Base-by-base conservation (phyloP, 345 rosid species). In the Eucalyptus erythrocorys region DNA sequence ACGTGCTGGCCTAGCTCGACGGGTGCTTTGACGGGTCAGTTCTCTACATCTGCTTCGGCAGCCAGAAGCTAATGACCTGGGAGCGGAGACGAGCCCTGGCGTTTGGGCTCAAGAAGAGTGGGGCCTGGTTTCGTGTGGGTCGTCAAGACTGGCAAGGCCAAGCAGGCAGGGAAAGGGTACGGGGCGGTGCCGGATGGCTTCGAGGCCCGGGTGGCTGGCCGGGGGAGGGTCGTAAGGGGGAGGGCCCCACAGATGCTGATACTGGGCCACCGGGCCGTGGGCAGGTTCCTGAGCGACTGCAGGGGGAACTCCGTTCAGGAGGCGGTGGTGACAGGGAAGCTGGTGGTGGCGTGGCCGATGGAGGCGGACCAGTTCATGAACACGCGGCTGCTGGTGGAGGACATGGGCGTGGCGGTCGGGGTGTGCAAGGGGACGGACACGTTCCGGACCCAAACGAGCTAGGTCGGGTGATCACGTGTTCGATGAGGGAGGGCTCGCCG, bases 291-390 rank as follows among this genome's bases (percentile, higher is more conserved):
- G 91, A 95, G 93, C 88, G 96, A 96, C 16, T 95, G 96, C 51
- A 95, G 98, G 13, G 94, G 98, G 97, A 95, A 96, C 93, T 96
- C 97, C 34, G 89, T 93, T 87, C 91, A 92, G 30, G 98, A 96
- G 91, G 95, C 91, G 37, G 48, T 95, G 47, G 92, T 87, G 88
- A 90, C 92, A 7, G 95, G 97, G 10, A 93, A 89, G 30, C 48
- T 90, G 89, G 64, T 94, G 22, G 24, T 92, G 90, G 94, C 88
- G 9, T 94, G 97, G 96, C 98, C 98, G 1, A 94, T 96, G 97
- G 95, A 93, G 88, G 96, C 94, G 32, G 96, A 94, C 89, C 98
- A 96, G 86, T 94, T 81, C 86, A 89, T 95, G 19, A 92, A 95
- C 61, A 95, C 92, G 3, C 92, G 87, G 89, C 87, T 94, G 68